Evolutionary conservation across 805 yeast genomes (phyloP), one percentile per base, ranked within the genome.

Genomic region (Tetrapisispora nanseiensis): DNA sequence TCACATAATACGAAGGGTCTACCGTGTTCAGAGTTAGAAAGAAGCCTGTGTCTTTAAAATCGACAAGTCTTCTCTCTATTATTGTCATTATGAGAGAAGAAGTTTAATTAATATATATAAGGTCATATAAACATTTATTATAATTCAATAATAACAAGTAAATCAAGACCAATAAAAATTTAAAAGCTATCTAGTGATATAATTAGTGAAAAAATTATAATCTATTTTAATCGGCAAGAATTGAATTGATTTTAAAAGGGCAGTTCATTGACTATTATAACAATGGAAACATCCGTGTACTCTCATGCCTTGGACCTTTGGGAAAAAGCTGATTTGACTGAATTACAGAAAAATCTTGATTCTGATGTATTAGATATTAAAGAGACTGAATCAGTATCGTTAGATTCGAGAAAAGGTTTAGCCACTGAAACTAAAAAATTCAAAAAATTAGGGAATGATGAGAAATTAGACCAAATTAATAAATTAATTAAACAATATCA

Each of bases 391-490:
- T 71, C 78, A 39, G 65, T 62, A 31, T 82, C 94, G 0, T 68
- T 86, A 34, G 68, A 77, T 9, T 74, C 80, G 27, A 72, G 98
- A 48, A 86, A 85, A 59, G 76, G 74, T 27, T 66, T 90, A 39
- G 95, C 97, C 0, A 63, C 80, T 3, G 78, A 77, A 57, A 92
- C 98, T n/a, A 90, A 90, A 54, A 47, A 47, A 35, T 92, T 90
- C 65, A 78, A 80, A 58, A 66, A 86, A 22, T 68, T 71, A 1
- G 84, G 81, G 42, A 15, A 8, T 11, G 76, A 70, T 12, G 80
- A 75, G 40, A 89, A 86, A 59, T 65, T 87, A 37, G 66, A 58
- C 1, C 51, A 50, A 29, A 33, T 56, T 9, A 57, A 55, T 35
- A 63, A 70, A n/a, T 68, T 90, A 29, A 70, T 90, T 47, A 75